Base-by-base conservation (phyloP, 495 filamentous ascomycete species). In the Tuber magnatum region DNA sequence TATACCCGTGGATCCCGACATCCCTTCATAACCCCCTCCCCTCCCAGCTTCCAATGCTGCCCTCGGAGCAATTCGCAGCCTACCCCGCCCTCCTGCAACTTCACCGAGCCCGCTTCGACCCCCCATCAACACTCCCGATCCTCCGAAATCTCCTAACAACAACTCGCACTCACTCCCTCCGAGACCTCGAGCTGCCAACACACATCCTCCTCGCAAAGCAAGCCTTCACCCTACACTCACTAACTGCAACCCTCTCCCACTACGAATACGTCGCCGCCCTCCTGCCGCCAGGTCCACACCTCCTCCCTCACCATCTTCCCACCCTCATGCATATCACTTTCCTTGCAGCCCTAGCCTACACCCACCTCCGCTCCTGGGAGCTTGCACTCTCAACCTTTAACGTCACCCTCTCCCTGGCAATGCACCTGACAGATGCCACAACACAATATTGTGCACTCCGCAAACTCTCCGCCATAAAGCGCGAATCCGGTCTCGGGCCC, bases 361-460 rank as follows among this genome's bases (percentile, higher is more conserved):
- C 18, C 28, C 71, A 74, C 38, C 75, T 79, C 8, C 71, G 42
- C n/a, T 71, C 77, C 7, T 79, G 77, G 77, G 76, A 69, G 3
- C 40, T 69, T 16, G 77, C 75, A 1, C 20, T 71, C n/a, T 71
- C 72, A 35, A 69, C 71, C 46, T 79, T 79, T 38, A 48, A 70
- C n/a, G 69, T 74, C 39, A 71, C 75, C 8, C 28, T 71, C 28
- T 32, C 74, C 2, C 43, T 78, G 2, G 71, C 40, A 35, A 71
- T 56, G 35, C 69, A 77, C 42, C 43, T 71, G 24, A 43, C 42
- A 18, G 75, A 79, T 32, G 48, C 40, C 8, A 69, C 51, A 56
- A 74, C 69, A 32, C 75, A 79, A 69, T 79, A 79, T 35, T 76
- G 69, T 9, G 71, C 61, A 32, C 74, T 78, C 46, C 41, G 71